Percentiles rank a stretch among this genome's conserved stretches.
Evolutionary conservation across 208 protist species (phyloP).

Genomic region (Trypanosoma scelopori): DNA sequence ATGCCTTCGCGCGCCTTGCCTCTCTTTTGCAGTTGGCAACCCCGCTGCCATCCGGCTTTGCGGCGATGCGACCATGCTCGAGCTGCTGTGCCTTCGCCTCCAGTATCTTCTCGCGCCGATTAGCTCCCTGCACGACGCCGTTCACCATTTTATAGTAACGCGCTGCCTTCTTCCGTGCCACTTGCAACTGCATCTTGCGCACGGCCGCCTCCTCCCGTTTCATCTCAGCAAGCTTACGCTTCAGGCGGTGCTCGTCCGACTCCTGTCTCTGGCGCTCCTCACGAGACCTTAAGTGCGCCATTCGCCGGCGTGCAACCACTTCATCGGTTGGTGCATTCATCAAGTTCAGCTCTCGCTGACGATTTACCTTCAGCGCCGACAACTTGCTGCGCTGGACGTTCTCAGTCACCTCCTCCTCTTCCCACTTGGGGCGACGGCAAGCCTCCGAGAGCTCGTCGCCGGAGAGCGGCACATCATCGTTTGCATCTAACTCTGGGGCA

Average conservation of each 20-base stretch:
- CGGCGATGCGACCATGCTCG: slow-evolving; percentile 53
- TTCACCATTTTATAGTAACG: slow-evolving; percentile 91
- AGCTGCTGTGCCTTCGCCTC: slow-evolving; percentile 81
- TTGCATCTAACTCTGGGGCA: slow-evolving; percentile 61
- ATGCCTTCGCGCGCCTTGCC: slow-evolving; percentile 43
- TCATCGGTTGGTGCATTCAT: slow-evolving; percentile 89
- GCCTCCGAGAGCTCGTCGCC: slow-evolving; percentile 73
- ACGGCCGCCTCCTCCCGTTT: slow-evolving; percentile 75
- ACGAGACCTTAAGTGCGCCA: slow-evolving; percentile 47
- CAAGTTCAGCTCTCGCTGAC: slow-evolving; percentile 86
- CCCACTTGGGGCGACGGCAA: slow-evolving; percentile 54
- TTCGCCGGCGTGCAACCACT: slow-evolving; percentile 67
- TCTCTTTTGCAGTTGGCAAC: slow-evolving; percentile 64
- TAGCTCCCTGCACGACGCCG: slow-evolving; percentile 60
- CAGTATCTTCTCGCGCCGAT: slow-evolving; percentile 62
- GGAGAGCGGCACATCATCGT: slow-evolving; percentile 87
- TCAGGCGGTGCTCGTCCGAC: slow-evolving; percentile 48
- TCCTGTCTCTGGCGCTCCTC: slow-evolving; percentile 48
- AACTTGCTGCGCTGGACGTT: slow-evolving; percentile 68
- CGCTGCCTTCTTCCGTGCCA: slow-evolving; percentile 89
- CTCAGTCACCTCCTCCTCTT: slow-evolving; percentile 85
- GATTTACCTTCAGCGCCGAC: slow-evolving; percentile 86
- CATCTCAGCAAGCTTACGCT: slow-evolving; percentile 65
- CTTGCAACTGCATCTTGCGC: slow-evolving; percentile 89
- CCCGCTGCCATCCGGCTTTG: slow-evolving; percentile 52